These are phyloP conservation scores for Waltergamsia citrina DNA, from an alignment of 2,329 filamentous ascomycete species.

Conservation along the genomic window DNA sequence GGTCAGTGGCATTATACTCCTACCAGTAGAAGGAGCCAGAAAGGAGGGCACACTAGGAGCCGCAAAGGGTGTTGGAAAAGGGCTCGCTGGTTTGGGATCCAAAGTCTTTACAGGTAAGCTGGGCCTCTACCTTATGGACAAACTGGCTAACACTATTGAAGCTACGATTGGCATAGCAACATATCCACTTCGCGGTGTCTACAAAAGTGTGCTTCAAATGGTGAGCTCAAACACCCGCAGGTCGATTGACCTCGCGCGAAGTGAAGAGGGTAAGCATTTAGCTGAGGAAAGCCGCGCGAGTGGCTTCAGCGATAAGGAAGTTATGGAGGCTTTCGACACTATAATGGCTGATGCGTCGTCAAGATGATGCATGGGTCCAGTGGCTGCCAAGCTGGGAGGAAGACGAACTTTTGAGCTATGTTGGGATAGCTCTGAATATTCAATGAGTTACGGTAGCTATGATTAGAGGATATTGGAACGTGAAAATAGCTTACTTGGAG, in stretches of 20 bases:
- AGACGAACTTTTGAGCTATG: too few species aligned
- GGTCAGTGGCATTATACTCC: not conserved
- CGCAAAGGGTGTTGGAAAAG: conserved; percentile 1
- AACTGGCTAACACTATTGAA: not conserved
- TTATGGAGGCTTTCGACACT: not conserved
- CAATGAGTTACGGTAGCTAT: too few species aligned
- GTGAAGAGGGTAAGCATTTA: not conserved
- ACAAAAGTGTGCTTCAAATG: not conserved
- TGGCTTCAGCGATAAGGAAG: not conserved
- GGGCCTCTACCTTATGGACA: too few species aligned
- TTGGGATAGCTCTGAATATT: too few species aligned
- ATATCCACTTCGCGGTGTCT: not conserved
- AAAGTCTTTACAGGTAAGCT: not conserved
- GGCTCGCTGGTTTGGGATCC: not conserved
- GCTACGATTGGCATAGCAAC: not conserved
- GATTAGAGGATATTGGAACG: too few species aligned
- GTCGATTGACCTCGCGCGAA: not conserved
- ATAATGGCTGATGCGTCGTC: too few species aligned
- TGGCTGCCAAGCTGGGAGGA: too few species aligned
- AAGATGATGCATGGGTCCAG: too few species aligned
- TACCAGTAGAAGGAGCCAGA: not conserved
- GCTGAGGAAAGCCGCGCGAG: not conserved
- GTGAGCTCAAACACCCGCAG: not conserved
- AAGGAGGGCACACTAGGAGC: not conserved
- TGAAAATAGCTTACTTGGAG: too few species aligned